These are phyloP conservation scores for Coemansia pectinata DNA, from an alignment of 192 early-diverging fungal genomes.

Conservation along the genomic window DNA sequence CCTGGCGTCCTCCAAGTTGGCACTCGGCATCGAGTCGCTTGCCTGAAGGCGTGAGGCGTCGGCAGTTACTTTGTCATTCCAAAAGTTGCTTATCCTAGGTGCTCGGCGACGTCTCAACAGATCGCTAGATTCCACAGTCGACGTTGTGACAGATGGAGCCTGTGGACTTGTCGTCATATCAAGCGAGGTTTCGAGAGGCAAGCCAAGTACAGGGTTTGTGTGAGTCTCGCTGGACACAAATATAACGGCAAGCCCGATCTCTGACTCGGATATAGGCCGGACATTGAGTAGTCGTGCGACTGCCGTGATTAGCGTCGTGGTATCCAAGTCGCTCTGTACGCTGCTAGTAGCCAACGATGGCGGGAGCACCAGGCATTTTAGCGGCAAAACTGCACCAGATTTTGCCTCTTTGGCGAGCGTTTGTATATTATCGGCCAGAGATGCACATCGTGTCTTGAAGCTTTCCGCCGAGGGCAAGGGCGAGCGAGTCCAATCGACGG, in stretches of 20 bases:
- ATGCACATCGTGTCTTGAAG: neutral
- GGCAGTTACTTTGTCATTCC: slow-evolving; percentile 9
- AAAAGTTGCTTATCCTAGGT: slow-evolving; percentile 23
- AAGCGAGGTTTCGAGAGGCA: neutral
- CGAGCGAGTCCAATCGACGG: neutral
- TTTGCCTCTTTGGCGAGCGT: neutral
- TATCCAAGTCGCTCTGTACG: neutral
- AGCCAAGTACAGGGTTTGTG: slow-evolving; percentile 14
- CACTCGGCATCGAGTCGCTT: neutral
- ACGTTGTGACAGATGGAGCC: neutral
- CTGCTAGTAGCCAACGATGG: neutral
- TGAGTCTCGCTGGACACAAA: slow-evolving; percentile 27
- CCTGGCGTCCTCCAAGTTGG: neutral
- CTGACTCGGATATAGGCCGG: slow-evolving; percentile 40
- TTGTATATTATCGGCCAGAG: neutral
- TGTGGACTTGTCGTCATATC: neutral
- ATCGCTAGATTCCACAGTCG: neutral
- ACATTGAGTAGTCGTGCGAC: slow-evolving; percentile 9
- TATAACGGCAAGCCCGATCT: slow-evolving; percentile 38
- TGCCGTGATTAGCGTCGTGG: neutral
- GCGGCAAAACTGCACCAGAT: neutral
- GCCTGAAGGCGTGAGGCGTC: neutral
- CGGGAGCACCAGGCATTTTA: slow-evolving; percentile 14
- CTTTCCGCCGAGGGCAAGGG: neutral
- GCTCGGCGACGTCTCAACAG: slow-evolving; percentile 1